These are phyloP conservation scores for Hippophae gyantsensis DNA, from an alignment of 306 rosid genomes.

Conservation along the genomic window DNA sequence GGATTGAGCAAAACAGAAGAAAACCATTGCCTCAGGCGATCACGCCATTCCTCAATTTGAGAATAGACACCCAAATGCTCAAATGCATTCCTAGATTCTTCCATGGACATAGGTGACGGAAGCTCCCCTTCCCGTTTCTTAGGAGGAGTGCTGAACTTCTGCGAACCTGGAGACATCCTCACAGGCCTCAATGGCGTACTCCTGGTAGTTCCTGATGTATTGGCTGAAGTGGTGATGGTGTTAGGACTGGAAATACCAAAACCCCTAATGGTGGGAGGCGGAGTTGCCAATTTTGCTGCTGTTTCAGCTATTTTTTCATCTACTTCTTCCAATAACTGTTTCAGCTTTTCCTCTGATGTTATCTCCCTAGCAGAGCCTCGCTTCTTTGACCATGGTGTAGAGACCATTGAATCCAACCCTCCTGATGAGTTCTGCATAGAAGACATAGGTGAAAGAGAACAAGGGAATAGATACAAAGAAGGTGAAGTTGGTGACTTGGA, in stretches of 20 bases:
- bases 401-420: slow-evolving; percentile 45
- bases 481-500: slow-evolving; percentile 52
- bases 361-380: slow-evolving; percentile 53
- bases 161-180: slow-evolving; percentile 94
- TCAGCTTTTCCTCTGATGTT: slow-evolving; percentile 77
- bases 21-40: slow-evolving; percentile 83
- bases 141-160: slow-evolving; percentile 82
- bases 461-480: slow-evolving; percentile 58
- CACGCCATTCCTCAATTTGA: slow-evolving; percentile 93
- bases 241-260: slow-evolving; percentile 63
- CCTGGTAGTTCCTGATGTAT: slow-evolving; percentile 74
- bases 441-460: slow-evolving; percentile 44
- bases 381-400: slow-evolving; percentile 78
- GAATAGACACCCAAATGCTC: slow-evolving; percentile 78
- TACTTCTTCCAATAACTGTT: slow-evolving; percentile 69
- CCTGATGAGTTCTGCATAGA: slow-evolving; percentile 45
- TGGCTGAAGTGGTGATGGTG: slow-evolving; percentile 52
- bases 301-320: slow-evolving; percentile 71
- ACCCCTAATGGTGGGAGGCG: slow-evolving; percentile 70
- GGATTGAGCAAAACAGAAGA: slow-evolving; percentile 72
- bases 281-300: slow-evolving; percentile 74
- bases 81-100: slow-evolving; percentile 70
- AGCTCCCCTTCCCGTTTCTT: slow-evolving; percentile 82
- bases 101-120: slow-evolving; percentile 94
- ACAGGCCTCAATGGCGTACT: slow-evolving; percentile 85